Conservation (phyloP, 2,329 filamentous ascomycete genomes). For the Xylariaceae sp. region DNA sequence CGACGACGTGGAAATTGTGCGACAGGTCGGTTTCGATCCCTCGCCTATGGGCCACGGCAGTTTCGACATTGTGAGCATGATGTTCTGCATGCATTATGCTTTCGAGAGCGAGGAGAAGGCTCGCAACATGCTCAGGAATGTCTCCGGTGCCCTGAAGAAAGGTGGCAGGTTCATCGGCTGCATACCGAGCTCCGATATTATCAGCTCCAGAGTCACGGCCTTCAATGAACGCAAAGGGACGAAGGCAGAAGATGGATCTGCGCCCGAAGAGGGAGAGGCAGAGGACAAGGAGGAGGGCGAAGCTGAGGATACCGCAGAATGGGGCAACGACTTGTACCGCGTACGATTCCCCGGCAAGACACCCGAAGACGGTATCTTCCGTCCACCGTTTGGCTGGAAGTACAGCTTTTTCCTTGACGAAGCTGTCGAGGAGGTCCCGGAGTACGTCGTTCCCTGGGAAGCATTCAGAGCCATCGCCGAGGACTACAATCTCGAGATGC, state of each 20-base stretch:
- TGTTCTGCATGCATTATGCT: conserved; percentile 99
- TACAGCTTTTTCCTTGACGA: conserved; percentile 97
- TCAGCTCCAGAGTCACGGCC: conserved; percentile 72
- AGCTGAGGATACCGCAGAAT: conserved; percentile 66
- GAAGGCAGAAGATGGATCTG: conserved; percentile 21
- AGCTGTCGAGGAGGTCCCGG: conserved; percentile 91
- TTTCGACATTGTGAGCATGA: conserved; percentile 96
- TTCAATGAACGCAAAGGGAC: conserved; percentile 61
- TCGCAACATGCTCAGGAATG: conserved; percentile 88
- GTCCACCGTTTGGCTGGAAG: conserved; percentile 95
- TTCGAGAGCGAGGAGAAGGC: conserved; percentile 92
- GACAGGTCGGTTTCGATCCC: conserved; percentile 82
- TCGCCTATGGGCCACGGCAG: conserved; percentile 73
- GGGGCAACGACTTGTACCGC: conserved; percentile 91
- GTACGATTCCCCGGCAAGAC: conserved; percentile 84
- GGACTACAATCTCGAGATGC: conserved; percentile 92
- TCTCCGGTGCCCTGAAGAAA: conserved; percentile 85
- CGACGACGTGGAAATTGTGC: conserved; percentile 76
- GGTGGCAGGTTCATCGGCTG: conserved; percentile 92
- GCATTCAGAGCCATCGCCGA: conserved; percentile 93
- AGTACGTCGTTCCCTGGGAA: conserved; percentile 98
- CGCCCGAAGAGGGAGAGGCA: conserved; percentile 17
- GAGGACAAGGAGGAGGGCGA: conserved; percentile 57
- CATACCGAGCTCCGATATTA: conserved; percentile 94
- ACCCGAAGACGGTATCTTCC: conserved; percentile 83